These are phyloP conservation scores for Lupinus albus DNA, from an alignment of 306 rosid genomes.

Conservation along the genomic window DNA sequence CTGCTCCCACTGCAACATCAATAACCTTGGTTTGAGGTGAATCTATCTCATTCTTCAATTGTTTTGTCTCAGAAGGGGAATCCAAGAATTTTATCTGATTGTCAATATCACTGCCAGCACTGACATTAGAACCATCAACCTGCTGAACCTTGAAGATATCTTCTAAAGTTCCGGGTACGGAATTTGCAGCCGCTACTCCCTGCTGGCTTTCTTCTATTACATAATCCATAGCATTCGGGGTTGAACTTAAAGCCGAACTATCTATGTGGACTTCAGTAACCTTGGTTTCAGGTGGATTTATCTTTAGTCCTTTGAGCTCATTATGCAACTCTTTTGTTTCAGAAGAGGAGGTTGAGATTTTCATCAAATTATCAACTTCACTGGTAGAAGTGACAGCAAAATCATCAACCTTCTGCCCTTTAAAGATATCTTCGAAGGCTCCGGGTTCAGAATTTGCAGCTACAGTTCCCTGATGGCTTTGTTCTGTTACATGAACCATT, in stretches of 20 bases:
- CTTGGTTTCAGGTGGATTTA: slow-evolving; percentile 39
- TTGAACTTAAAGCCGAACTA: slow-evolving; percentile 41
- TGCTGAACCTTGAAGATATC: slow-evolving; percentile 26
- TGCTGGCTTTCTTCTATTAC: slow-evolving; percentile 37
- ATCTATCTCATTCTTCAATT: slow-evolving; percentile 38
- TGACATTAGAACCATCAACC: slow-evolving; percentile 24
- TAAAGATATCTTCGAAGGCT: slow-evolving; percentile 19
- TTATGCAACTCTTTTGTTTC: slow-evolving; percentile 34
- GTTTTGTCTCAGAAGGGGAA: slow-evolving; percentile 37
- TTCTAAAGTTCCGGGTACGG: slow-evolving; percentile 17
- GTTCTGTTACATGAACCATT: slow-evolving; percentile 23
- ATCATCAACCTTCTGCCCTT: slow-evolving; percentile 33
- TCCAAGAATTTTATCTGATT: slow-evolving; percentile 16
- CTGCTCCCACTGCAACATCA: slow-evolving; percentile 17
- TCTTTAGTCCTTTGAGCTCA: slow-evolving; percentile 28
- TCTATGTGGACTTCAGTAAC: slow-evolving; percentile 34
- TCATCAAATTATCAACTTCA: slow-evolving; percentile 29
- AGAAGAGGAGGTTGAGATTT: slow-evolving; percentile 36
- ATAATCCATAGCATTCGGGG: slow-evolving; percentile 24
- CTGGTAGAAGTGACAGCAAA: slow-evolving; percentile 32
- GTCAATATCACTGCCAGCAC: slow-evolving; percentile 27
- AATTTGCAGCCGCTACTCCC: slow-evolving; percentile 33
- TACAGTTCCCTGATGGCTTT: slow-evolving; percentile 31
- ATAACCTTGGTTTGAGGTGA: slow-evolving; percentile 38
- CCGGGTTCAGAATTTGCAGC: slow-evolving; percentile 30